Percentiles rank a stretch among this genome's conserved stretches.
phyloP scores from a whole-genome alignment of 177 flowering plant genomes.

The Vitis hybrid region DNA sequence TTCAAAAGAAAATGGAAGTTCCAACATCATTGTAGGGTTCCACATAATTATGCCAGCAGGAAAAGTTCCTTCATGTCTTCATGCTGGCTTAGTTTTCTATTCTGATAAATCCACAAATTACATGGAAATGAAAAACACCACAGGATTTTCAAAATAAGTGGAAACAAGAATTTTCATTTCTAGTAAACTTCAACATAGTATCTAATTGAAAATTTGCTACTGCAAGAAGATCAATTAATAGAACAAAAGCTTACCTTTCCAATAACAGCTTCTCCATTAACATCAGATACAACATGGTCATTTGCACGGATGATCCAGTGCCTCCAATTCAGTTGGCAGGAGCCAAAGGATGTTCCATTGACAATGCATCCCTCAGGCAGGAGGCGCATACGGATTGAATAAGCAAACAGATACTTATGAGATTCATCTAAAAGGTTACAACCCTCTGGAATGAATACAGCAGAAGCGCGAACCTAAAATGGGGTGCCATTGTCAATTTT shows the following conservation, averaged over 20 bases:
- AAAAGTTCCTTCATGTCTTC: no score
- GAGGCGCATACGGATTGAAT: conserved; percentile 85
- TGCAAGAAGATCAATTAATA: background rate
- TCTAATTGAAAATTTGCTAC: background rate
- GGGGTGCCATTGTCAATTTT: conserved; percentile 10
- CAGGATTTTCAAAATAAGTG: background rate
- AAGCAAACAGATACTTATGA: conserved; percentile 59
- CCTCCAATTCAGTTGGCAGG: conserved; percentile 82
- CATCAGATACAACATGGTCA: conserved; percentile 47
- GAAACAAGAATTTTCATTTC: background rate
- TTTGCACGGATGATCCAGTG: conserved; percentile 78
- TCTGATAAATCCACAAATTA: no score
- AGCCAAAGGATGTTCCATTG: conserved; percentile 48
- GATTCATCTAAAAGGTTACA: conserved; percentile 39
- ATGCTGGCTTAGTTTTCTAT: no score
- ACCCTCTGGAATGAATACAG: conserved; percentile 79
- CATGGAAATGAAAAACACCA: no score
- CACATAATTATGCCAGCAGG: no score
- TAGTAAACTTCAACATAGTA: background rate
- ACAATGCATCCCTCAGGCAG: conserved; percentile 56
- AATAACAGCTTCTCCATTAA: conserved; percentile 77
- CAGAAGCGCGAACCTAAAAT: conserved; percentile 82
- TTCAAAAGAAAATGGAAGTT: no score
- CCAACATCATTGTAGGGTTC: no score
- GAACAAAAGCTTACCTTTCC: conserved; percentile 58